Conservation (phyloP, 2,329 filamentous ascomycete species). For the Microascus cirrosus region DNA sequence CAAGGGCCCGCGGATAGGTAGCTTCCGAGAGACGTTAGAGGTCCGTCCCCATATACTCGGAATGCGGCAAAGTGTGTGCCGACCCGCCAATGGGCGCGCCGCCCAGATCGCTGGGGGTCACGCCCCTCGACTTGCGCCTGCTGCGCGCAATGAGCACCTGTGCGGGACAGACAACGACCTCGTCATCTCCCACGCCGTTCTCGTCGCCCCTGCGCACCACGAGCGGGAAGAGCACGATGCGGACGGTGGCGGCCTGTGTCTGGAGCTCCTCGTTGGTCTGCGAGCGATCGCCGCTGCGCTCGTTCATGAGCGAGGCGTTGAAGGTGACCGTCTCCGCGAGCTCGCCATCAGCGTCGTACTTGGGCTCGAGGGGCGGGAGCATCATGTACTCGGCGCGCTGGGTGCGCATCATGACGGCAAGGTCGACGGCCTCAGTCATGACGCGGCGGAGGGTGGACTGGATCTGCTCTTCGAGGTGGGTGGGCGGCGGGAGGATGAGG, state of each 20-base stretch:
- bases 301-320: constrained; percentile 91
- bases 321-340: constrained; percentile 79
- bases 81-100: constrained; percentile 28
- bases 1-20: neutral
- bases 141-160: constrained; percentile 71
- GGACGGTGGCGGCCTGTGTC: constrained; percentile 63
- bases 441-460: constrained; percentile 78
- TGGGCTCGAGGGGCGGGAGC: constrained; percentile 87
- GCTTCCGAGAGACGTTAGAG: neutral
- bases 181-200: constrained; percentile 74
- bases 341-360: constrained; percentile 90
- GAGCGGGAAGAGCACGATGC: constrained; percentile 88
- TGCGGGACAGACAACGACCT: constrained; percentile 90
- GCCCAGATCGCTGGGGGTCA: constrained; percentile 41
- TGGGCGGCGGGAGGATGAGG: constrained; percentile 76
- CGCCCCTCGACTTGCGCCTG: constrained; percentile 18
- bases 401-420: constrained; percentile 94
- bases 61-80: constrained; percentile 12
- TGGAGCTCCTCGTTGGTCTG: constrained; percentile 69
- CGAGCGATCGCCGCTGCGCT: constrained; percentile 57
- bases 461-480: constrained; percentile 68
- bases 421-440: constrained; percentile 74
- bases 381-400: constrained; percentile 98
- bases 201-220: constrained; percentile 96
- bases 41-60: constrained; percentile 20